Conservation (phyloP, 176 grass and related monocot species). For the Elymus sibiricus region DNA sequence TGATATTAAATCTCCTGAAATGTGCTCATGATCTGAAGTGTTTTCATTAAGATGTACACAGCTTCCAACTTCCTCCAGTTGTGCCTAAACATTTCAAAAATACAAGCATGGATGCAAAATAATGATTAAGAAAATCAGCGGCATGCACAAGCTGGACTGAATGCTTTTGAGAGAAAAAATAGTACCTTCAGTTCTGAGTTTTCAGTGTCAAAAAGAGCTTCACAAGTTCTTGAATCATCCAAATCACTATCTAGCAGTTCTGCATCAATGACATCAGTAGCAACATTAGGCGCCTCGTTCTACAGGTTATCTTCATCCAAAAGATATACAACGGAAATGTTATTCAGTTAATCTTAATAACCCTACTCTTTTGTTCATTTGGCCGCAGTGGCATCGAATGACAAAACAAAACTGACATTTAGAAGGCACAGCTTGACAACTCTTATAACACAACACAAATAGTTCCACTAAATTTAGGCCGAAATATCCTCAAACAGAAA, state of each 20-base stretch:
- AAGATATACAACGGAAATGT: no score
- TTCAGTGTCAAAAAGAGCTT: constrained; percentile 30
- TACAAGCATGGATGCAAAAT: background rate
- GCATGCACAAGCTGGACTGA: background rate
- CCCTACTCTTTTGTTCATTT: no score
- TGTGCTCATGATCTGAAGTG: background rate
- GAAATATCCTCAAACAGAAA: background rate
- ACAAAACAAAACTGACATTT: no score
- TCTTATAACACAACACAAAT: no score
- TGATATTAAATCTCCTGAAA: constrained; percentile 12
- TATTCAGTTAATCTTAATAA: no score
- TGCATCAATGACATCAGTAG: constrained; percentile 19
- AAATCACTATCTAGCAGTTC: constrained; percentile 32
- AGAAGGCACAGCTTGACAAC: no score
- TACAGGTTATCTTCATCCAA: no score
- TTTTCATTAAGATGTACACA: background rate
- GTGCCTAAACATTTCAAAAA: constrained; percentile 25
- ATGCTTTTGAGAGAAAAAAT: background rate
- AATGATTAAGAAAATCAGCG: background rate
- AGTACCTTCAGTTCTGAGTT: constrained; percentile 39
- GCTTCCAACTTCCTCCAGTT: constrained; percentile 14
- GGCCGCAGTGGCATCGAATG: no score
- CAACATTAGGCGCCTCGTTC: background rate
- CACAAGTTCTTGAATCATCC: constrained; percentile 21
- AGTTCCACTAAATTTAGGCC: background rate